Percentiles rank a stretch among this genome's conserved stretches.
Evolutionary conservation across 805 yeast species (phyloP).

Genomic region (Wickerhamomyces alni): DNA sequence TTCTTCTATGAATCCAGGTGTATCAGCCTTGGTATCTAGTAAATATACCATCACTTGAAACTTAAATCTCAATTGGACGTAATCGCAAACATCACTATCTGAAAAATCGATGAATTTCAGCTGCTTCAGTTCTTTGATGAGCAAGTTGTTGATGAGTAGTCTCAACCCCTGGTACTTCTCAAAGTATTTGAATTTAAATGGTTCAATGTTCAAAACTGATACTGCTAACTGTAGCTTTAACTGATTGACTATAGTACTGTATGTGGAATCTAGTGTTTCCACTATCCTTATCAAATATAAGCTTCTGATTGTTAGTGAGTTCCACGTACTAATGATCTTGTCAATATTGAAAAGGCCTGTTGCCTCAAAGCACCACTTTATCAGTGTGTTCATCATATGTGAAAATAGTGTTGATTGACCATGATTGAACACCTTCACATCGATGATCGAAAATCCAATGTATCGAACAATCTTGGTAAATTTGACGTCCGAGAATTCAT

Average conservation of each 20-base stretch:
- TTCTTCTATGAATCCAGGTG: not conserved
- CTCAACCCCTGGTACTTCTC: not conserved
- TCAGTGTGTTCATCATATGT: not conserved
- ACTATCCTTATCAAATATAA: constrained; percentile 5
- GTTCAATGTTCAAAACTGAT: not conserved
- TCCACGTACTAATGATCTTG: constrained; percentile 4
- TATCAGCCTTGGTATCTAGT: not conserved
- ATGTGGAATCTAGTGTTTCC: constrained; percentile 3
- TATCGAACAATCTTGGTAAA: constrained; percentile 2
- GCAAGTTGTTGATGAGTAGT: not conserved
- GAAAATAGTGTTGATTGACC: not conserved
- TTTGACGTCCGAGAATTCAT: not conserved
- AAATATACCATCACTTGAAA: not conserved
- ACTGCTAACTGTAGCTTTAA: constrained; percentile 1
- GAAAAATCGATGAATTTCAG: not conserved
- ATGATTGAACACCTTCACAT: constrained; percentile 3
- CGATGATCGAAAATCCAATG: constrained; percentile 8
- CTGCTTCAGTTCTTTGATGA: not conserved
- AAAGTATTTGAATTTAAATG: not conserved
- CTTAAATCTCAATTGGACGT: not conserved
- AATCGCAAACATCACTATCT: not conserved
- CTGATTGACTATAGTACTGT: not conserved
- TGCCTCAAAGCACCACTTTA: constrained; percentile 6
- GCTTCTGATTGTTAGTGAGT: not conserved
- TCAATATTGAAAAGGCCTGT: not conserved